Base-by-base conservation (phyloP, 2,329 filamentous ascomycete genomes). In the Fusarium devonianum region DNA sequence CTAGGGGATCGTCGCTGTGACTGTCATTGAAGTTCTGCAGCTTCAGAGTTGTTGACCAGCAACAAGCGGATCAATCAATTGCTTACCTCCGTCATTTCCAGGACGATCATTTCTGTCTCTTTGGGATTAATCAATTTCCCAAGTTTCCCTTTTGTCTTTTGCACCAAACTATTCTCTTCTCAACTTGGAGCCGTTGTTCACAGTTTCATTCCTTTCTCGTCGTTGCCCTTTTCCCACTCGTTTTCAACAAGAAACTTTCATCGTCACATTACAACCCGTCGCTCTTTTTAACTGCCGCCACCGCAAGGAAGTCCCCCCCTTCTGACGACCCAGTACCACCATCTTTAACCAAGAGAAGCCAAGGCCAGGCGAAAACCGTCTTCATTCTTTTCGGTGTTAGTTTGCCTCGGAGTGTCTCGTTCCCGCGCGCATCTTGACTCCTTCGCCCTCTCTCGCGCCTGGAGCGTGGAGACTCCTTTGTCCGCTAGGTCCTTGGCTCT, bases 181-280 rank as follows among this genome's bases (percentile, higher is more conserved):
- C 56, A 59, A 53, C 53, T 56, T n/a, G n/a, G 50, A 53, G 38
- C 53, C 56, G 51, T 57, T 46, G n/a, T n/a, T n/a, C n/a, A n/a
- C n/a, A n/a, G n/a, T 45, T 38, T 30, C 55, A 25, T 29, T 59
- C 45, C 32, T 56, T 49, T 35, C 50, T 19, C 35, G 23, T 11
- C 40, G 7, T 19, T 33, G n/a, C n/a, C n/a, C 39, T 11, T 16
- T 29, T 38, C 45, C 14, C 19, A 22, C 50, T 39, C 26, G 4
- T 9, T 4, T 10, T 4, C 9, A 8, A 7, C 9, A 11, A 25
- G 23, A n/a, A 11, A n/a, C 13, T 6, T 19, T 33, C 16, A 14
- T 25, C 41, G 41, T 37, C 41, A 30, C 41, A 29, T 44, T 18
- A 42, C 41, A 39, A 17, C n/a, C n/a, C n/a, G n/a, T n/a, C n/a